Evolutionary conservation across 805 yeast species (phyloP).

Genomic region (Clavispora santaluciae): DNA sequence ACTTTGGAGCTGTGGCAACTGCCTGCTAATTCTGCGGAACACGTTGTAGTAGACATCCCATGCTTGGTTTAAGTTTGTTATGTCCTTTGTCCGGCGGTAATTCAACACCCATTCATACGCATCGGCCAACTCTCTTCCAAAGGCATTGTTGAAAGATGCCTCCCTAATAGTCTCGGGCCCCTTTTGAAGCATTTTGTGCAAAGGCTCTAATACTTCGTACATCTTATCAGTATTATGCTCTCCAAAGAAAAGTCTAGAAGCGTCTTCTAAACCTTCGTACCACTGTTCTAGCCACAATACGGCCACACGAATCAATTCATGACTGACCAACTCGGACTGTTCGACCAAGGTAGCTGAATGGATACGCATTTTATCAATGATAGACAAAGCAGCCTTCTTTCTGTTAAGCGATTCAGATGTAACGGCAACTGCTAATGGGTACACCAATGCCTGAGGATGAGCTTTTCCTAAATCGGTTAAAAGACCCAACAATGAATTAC

Average conservation of each 20-base stretch:
- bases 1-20: conserved; percentile 79
- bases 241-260: conserved; percentile 87
- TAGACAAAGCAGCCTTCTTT: conserved; percentile 85
- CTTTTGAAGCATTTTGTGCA: conserved; percentile 76
- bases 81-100: conserved; percentile 79
- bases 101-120: conserved; percentile 92
- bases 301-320: conserved; percentile 89
- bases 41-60: conserved; percentile 97
- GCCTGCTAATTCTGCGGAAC: conserved; percentile 85
- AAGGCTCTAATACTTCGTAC: conserved; percentile 85
- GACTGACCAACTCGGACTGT: conserved; percentile 92
- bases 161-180: conserved; percentile 94
- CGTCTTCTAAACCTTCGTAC: conserved; percentile 97
- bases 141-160: conserved; percentile 85
- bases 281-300: conserved; percentile 97
- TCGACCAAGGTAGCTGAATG: conserved; percentile 83
- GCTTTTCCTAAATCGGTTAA: conserved; percentile 86
- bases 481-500: conserved; percentile 72
- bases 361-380: conserved; percentile 85
- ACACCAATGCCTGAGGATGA: conserved; percentile 95
- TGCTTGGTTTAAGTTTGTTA: conserved; percentile 87
- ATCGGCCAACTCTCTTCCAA: conserved; percentile 87
- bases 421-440: conserved; percentile 92
- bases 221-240: conserved; percentile 93
- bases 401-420: conserved; percentile 88